Evolutionary conservation across 306 rosid genomes (phyloP), one percentile per base, ranked within the genome.

Genomic region (Luffa acutangula): DNA sequence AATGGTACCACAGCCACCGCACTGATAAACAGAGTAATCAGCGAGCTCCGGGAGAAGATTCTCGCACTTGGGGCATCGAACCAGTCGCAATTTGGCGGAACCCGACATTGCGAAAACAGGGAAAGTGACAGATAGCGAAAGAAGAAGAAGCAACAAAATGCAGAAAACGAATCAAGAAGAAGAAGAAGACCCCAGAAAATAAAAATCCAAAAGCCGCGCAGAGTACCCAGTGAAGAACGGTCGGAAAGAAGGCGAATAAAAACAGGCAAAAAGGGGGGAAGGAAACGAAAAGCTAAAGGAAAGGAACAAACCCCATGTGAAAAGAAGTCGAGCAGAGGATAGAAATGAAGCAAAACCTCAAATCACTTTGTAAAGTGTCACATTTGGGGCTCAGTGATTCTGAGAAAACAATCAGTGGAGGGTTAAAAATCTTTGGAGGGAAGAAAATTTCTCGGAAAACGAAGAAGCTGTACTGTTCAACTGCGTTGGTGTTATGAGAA

Each of bases 1-100:
- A 83, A 96, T 91, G 81, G 97, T 84, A 77, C 91, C 92, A 52
- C 99, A 96, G 62, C 94, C 99, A 87, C 97, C 98, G 80, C 99
- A 96, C 88, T 88, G 92, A 78, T 93, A 96, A 53, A 91, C 89
- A 81, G 99, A 83, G 83, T 93, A 93, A 86, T 90, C 93, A 42
- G 93, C 87, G 6, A 89, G 92, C 88, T 93, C 99, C 2, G 97
- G 94, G 77, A 96, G 97, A 75, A 96, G 91, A 86, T 96, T 93
- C 85, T 90, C 97, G 75, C 99, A 96, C 84, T 90, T 93, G 43
- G 99, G 99, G 86, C 99, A 96, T 84, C 92, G 77, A 80, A 91
- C 98, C 85, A 96, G 56, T 18, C 97, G 83, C 39, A 91, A 78
- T 82, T 86, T 93, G 4, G 85, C 75, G 0, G 93, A 85, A 65